Percentiles rank a stretch among this genome's conserved stretches.
These are phyloP conservation scores for Sporothrix brasiliensis DNA, from an alignment of 2,329 filamentous ascomycete species.

Conservation along the genomic window DNA sequence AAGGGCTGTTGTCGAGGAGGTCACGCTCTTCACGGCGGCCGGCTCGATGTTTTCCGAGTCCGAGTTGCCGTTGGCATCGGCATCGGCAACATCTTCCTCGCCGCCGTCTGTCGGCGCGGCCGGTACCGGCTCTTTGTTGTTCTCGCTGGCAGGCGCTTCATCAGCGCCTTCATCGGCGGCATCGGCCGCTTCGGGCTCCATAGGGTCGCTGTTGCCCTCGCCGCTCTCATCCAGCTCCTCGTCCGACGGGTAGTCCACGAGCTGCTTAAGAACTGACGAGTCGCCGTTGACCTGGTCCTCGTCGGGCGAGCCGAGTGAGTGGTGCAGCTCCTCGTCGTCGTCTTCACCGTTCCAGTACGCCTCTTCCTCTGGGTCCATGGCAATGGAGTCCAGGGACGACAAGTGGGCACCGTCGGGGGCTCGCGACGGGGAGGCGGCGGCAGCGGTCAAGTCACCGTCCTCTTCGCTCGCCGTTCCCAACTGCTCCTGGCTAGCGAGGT, in stretches of 20 bases:
- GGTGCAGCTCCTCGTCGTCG: conserved; percentile 59
- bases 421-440: background rate
- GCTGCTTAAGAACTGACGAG: conserved; percentile 65
- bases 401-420: conserved; percentile 25
- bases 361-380: conserved; percentile 80
- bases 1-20: conserved; percentile 34
- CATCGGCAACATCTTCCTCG: background rate
- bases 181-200: conserved; percentile 2
- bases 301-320: conserved; percentile 38
- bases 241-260: conserved; percentile 92
- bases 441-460: background rate
- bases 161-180: background rate
- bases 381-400: conserved; percentile 32
- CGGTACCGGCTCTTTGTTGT: background rate
- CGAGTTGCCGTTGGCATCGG: background rate
- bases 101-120: conserved; percentile 16
- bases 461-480: background rate
- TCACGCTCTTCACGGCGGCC: conserved; percentile 26
- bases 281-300: conserved; percentile 60
- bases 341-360: conserved; percentile 92
- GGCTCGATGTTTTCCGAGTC: background rate
- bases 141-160: background rate
- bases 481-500: conserved; percentile 14
- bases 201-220: conserved; percentile 15
- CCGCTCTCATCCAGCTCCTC: conserved; percentile 55